Conservation (phyloP, 2,329 filamentous ascomycete genomes). For the Fusarium proliferatum region DNA sequence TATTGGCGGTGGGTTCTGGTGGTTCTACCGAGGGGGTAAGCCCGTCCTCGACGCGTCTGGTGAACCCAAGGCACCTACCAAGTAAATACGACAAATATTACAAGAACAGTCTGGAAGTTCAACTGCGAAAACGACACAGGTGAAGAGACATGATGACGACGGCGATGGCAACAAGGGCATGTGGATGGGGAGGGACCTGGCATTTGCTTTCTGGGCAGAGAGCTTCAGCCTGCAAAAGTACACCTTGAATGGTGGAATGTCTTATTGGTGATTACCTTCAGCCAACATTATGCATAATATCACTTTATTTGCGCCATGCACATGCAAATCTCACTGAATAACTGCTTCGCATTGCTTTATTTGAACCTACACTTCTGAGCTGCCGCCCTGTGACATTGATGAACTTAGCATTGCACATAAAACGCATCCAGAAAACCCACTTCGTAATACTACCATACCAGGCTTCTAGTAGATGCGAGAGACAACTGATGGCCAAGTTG, state of each 20-base stretch:
- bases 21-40: slow-evolving; percentile 36
- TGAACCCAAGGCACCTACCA: slow-evolving; percentile 17
- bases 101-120: neutral
- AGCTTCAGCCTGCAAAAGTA: neutral
- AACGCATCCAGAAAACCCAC: neutral
- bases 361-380: neutral
- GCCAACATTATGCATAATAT: neutral
- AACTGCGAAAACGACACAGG: too few species aligned
- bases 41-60: slow-evolving; percentile 18
- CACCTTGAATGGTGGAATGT: neutral
- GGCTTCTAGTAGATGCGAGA: neutral
- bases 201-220: neutral
- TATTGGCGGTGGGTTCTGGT: slow-evolving; percentile 25
- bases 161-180: neutral
- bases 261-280: neutral
- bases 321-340: neutral
- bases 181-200: neutral
- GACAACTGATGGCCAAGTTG: neutral
- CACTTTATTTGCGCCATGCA: neutral
- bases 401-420: neutral
- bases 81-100: slow-evolving; percentile 11
- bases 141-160: neutral
- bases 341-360: neutral
- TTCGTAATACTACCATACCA: neutral
- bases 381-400: neutral